Conservation (phyloP, 2,329 filamentous ascomycete genomes). For the Hysterium pulicare region DNA sequence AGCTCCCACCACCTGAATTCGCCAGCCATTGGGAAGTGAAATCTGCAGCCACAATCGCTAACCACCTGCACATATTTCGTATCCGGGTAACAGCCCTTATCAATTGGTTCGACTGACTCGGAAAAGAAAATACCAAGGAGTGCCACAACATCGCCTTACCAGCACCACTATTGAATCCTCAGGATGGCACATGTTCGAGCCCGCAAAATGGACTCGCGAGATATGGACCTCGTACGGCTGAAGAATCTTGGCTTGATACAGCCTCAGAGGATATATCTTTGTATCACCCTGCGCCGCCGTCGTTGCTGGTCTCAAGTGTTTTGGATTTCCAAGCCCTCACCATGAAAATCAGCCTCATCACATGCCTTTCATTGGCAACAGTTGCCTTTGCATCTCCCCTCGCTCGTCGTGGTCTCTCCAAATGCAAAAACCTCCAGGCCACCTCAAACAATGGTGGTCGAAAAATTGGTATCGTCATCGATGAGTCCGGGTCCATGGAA, state of each 20-base stretch:
- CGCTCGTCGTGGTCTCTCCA: constrained; percentile 5
- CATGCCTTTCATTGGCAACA: constrained; percentile 1
- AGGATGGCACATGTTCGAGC: neutral
- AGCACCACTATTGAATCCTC: no score
- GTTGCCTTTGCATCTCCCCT: constrained; percentile 5
- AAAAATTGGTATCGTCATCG: constrained; percentile 14
- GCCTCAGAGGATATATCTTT: neutral
- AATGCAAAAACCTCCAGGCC: constrained; percentile 8
- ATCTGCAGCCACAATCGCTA: no score
- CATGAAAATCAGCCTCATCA: constrained; percentile 4
- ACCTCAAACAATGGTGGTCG: constrained; percentile 11
- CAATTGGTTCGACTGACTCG: neutral
- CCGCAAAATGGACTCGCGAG: neutral
- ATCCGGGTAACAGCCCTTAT: neutral
- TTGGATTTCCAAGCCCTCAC: neutral
- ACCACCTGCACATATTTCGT: no score
- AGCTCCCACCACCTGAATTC: neutral
- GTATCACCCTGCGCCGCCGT: neutral
- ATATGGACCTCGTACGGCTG: neutral
- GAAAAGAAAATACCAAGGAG: neutral
- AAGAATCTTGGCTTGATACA: neutral
- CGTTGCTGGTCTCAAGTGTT: neutral
- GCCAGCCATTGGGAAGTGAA: neutral
- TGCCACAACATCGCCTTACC: no score
- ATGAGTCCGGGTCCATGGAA: constrained; percentile 11